These are phyloP conservation scores for Alternaria tenuissima DNA, from an alignment of 2,329 filamentous ascomycete genomes.

Conservation along the genomic window DNA sequence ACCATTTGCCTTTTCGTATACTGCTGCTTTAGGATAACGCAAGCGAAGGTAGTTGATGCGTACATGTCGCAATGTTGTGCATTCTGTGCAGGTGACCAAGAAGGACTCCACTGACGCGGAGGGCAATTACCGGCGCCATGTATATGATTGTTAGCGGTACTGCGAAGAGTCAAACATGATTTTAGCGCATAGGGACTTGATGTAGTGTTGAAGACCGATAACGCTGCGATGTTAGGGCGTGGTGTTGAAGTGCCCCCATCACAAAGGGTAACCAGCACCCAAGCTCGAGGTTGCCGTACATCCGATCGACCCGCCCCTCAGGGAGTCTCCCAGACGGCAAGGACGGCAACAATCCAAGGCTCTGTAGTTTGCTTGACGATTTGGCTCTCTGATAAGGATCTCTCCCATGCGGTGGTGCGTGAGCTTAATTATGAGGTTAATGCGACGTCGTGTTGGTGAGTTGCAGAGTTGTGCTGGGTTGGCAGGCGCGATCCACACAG, in stretches of 20 bases:
- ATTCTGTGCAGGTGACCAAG: conserved; percentile 13
- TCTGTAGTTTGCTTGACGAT: conserved; percentile 11
- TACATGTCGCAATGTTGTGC: conserved; percentile 3
- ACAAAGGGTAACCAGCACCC: background rate
- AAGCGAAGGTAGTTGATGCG: background rate
- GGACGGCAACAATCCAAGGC: conserved; percentile 11
- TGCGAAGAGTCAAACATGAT: background rate
- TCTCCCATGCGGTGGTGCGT: background rate
- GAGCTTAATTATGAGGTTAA: conserved; percentile 13
- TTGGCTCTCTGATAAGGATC: conserved; percentile 10
- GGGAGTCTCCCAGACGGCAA: conserved; percentile 7
- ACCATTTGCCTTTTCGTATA: conserved; percentile 14
- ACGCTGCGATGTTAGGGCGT: background rate
- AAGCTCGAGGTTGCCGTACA: conserved; percentile 2
- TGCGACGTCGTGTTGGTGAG: background rate
- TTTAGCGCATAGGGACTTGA: background rate
- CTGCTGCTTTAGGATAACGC: background rate
- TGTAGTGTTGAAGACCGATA: background rate
- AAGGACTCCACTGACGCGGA: conserved; percentile 9
- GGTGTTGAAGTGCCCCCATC: background rate
- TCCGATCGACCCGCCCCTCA: background rate
- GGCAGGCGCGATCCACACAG: background rate
- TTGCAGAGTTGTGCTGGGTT: background rate
- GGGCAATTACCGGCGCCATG: background rate
- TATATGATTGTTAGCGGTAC: conserved; percentile 3